These are phyloP conservation scores for Phialemoniopsis sp. DNA, from an alignment of 2,329 filamentous ascomycete genomes.

Conservation along the genomic window DNA sequence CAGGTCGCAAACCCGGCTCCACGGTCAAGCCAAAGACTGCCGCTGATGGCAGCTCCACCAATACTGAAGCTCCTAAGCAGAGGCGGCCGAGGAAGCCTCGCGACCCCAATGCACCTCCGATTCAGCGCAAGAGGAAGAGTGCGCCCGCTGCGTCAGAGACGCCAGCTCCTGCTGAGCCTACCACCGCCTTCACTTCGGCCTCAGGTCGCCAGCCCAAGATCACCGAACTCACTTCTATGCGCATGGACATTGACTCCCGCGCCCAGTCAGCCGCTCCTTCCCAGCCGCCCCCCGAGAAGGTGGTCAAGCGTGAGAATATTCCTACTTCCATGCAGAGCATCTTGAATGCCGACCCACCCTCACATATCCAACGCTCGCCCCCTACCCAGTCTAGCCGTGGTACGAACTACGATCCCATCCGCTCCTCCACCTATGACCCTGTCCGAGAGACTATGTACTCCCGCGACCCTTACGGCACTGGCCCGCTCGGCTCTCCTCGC, in stretches of 20 bases:
- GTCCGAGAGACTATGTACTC: constrained; percentile 57
- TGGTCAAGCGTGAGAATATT: constrained; percentile 46
- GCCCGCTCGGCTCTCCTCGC: constrained; percentile 47
- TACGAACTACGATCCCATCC: constrained; percentile 86
- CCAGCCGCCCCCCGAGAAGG: constrained; percentile 30
- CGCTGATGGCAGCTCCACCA: constrained; percentile 25
- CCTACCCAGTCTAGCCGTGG: constrained; percentile 61
- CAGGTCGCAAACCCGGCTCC: constrained; percentile 60
- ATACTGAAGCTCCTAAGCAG: constrained; percentile 39
- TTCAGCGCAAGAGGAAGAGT: constrained; percentile 51
- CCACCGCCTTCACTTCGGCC: constrained; percentile 27
- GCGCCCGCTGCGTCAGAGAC: constrained; percentile 19
- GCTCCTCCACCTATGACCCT: constrained; percentile 67
- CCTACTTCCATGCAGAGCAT: constrained; percentile 52
- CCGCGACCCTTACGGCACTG: constrained; percentile 42
- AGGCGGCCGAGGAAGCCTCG: constrained; percentile 52
- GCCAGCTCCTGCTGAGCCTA: constrained; percentile 22
- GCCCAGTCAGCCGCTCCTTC: constrained; percentile 16
- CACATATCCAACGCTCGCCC: constrained; percentile 35
- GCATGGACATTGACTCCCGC: constrained; percentile 23
- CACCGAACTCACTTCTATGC: constrained; percentile 33
- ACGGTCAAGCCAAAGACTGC: constrained; percentile 26
- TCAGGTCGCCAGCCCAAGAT: constrained; percentile 33
- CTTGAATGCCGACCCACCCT: constrained; percentile 48
- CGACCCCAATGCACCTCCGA: constrained; percentile 53